Evolutionary conservation across 345 rosid species (phyloP), one percentile per base, ranked within the genome.

Genomic region (Gossypium sturtianum): DNA sequence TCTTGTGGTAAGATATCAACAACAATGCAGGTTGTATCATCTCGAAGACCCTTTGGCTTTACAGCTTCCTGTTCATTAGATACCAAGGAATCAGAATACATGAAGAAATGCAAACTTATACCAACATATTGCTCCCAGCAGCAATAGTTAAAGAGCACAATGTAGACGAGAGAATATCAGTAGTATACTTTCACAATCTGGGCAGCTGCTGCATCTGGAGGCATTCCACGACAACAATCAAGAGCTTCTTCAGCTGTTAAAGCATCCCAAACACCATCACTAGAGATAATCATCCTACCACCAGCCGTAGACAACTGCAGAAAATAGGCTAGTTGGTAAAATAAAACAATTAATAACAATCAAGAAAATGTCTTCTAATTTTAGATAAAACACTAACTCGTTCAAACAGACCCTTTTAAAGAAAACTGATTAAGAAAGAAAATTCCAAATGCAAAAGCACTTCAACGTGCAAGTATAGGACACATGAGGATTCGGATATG

Each of bases 221-320:
- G 83, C 90, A 93, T 81, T 72, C 99, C 98, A 41, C 99, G 94
- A 73, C 92, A 93, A 82, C 97, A 91, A 66, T 90, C 95, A 82
- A 96, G 85, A 65, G 97, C 92, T 72, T 19, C 83, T 75, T 96
- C 99, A 4, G 95, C 97, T 65, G 83, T 86, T 71, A 96, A 52
- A 78, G 89, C 93, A 87, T 96, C 99, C 99, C 99, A 96, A 66
- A 96, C 99, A 82, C 99, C 99, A 67, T 96, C 99, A 83, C 99
- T 96, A 47, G 97, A 88, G 75, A 96, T 87, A 45, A 96, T 82
- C 77, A 96, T 89, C 79, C 99, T 84, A 72, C 99, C 99, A 75
- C 99, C 99, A 43, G 80, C 88, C 1, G 91, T 80, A 80, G 98
- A 91, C 83, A 96, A 79, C 99, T 96, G 88, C 86, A 91, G 66